Base-by-base conservation (phyloP, 768 basidiomycete species). In the Lentinula sp. region DNA sequence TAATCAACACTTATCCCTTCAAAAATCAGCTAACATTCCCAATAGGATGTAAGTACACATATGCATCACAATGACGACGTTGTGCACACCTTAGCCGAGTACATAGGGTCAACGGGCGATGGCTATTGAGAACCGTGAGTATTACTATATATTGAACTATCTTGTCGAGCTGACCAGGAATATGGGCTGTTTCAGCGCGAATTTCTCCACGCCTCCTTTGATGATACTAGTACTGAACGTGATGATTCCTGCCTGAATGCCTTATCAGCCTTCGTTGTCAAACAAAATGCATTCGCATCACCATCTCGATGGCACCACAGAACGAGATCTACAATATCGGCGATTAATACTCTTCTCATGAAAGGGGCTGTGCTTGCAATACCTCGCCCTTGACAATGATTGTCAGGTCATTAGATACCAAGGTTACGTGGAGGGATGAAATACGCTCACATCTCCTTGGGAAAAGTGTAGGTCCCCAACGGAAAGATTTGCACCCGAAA, bases 381-480 rank as follows among this genome's bases (percentile, higher is more conserved):
- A 85, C 85, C 74, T 86, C 85, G 61, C 85, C 85, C 85, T 86
- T 57, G 5, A n/a, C n/a, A n/a, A n/a, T n/a, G n/a, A 12, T 13
- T 8, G 4, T 39, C 37, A 39, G 1, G 7, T 39, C 7, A 39
- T 39, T 13, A 13, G 13, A 13, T 9, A 9, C 37, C 13, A 9
- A 13, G 13, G 37, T 4, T 13, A 42, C 1, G 15, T 59, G 3
- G 9, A 36, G 45, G 32, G 10, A n/a, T 8, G 16, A 37, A 53
- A 9, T 39, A 5, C 6, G 62, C 74, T 64, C 57, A 76, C 87
- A 75, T 91, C 90, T 20, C 88, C 89, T 69, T 91, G 88, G 15
- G 87, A 88, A 71, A 90, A 91, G 67, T 92, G 90, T 28, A 90
- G 74, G 68, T 91, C 90, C 1, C 90, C 90, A 18, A 91, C 85